Conservation (phyloP, 1,284 basidiomycete species). For the Exsudoporus floridanus region DNA sequence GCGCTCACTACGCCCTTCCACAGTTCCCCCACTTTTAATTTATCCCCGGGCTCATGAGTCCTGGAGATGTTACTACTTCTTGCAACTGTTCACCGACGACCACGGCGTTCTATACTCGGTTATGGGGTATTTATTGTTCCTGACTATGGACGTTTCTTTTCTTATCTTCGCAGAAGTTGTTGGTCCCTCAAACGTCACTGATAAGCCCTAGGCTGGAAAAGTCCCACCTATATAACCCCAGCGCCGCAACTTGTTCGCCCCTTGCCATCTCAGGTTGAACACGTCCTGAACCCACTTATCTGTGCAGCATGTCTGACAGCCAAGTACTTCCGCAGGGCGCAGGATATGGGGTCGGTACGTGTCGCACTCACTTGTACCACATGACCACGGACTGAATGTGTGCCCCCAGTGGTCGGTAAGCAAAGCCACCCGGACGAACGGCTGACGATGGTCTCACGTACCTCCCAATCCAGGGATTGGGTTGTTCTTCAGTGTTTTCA, state of each 20-base stretch:
- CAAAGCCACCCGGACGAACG: neutral
- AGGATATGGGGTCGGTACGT: constrained; percentile 81
- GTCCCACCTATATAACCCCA: constrained; percentile 12
- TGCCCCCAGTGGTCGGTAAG: constrained; percentile 48
- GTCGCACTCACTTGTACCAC: neutral
- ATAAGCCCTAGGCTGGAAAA: constrained; percentile 17
- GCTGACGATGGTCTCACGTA: neutral
- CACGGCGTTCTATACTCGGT: neutral
- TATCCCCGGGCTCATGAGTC: neutral
- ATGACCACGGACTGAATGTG: neutral
- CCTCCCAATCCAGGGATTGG: constrained; percentile 60
- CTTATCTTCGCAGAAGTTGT: constrained; percentile 19
- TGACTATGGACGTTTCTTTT: neutral
- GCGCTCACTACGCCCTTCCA: neutral
- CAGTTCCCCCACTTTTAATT: neutral
- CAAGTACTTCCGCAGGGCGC: constrained; percentile 62
- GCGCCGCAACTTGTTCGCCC: neutral
- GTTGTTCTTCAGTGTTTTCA: constrained; percentile 78
- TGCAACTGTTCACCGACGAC: neutral
- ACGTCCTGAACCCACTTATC: neutral
- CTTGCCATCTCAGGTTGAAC: constrained; percentile 1
- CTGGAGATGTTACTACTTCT: neutral
- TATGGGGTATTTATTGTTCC: neutral
- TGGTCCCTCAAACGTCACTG: neutral
- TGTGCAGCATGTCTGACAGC: constrained; percentile 25